Conservation (phyloP, 2,329 filamentous ascomycete species). For the Arachnopeziza araneosa region DNA sequence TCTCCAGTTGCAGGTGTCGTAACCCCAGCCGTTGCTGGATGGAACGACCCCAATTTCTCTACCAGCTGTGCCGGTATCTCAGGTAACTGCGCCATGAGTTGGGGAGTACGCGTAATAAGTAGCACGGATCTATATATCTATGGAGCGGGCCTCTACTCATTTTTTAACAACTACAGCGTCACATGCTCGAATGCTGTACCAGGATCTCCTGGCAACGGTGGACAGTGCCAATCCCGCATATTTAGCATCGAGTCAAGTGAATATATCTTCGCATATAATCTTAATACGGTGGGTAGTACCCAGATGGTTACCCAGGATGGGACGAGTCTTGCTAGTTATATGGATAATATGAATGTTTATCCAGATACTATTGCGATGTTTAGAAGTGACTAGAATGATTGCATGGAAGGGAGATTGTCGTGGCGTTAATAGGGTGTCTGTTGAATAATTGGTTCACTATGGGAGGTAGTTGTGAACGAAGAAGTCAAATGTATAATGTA, state of each 20-base stretch:
- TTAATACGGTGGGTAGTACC: constrained; percentile 18
- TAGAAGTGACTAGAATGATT: neutral
- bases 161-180: constrained; percentile 51
- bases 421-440: neutral
- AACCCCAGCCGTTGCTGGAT: neutral
- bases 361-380: constrained; percentile 17
- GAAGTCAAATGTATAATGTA: no score
- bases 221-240: constrained; percentile 21
- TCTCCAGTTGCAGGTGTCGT: constrained; percentile 3
- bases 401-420: no score
- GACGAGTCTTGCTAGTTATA: constrained; percentile 6
- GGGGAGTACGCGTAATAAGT: constrained; percentile 58
- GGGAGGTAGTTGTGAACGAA: no score
- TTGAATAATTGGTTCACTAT: no score
- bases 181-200: constrained; percentile 10
- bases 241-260: constrained; percentile 16
- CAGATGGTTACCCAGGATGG: constrained; percentile 20
- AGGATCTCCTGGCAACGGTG: neutral
- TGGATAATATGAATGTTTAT: constrained; percentile 17
- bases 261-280: constrained; percentile 15
- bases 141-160: constrained; percentile 51
- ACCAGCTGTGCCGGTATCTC: constrained; percentile 35
- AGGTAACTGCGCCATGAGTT: constrained; percentile 49
- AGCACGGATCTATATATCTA: constrained; percentile 43
- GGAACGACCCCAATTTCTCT: constrained; percentile 45